phyloP scores from a whole-genome alignment of 2,329 filamentous ascomycete genomes.

The Neodidymelliopsis sp. region DNA sequence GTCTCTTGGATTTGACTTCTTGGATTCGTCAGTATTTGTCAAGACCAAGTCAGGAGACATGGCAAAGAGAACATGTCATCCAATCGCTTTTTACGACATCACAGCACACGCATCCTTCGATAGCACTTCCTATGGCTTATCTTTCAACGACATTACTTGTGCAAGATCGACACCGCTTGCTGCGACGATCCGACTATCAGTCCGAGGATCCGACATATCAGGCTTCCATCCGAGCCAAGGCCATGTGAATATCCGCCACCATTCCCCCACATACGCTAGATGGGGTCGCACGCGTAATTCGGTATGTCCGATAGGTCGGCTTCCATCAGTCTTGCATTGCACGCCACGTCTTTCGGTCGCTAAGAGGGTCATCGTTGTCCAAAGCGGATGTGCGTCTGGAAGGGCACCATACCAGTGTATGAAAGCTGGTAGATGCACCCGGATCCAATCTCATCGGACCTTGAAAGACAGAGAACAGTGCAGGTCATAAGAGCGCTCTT shows the following conservation, averaged over 20 bases:
- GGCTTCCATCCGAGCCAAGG: constrained; percentile 1
- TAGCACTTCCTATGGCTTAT: constrained; percentile 2
- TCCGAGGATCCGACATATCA: constrained; percentile 9
- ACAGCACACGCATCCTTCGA: background rate
- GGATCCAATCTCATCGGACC: too few species aligned
- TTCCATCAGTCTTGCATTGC: background rate
- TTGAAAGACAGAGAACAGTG: too few species aligned
- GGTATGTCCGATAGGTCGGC: constrained; percentile 20
- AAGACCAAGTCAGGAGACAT: constrained; percentile 25
- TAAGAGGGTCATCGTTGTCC: background rate
- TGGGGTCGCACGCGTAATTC: constrained; percentile 4
- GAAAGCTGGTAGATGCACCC: too few species aligned
- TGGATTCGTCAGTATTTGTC: constrained; percentile 19
- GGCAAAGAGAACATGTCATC: constrained; percentile 2
- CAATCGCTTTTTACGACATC: constrained; percentile 20
- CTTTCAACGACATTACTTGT: background rate
- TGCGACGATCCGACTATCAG: constrained; percentile 23
- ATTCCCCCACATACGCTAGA: constrained; percentile 27
- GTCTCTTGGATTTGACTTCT: constrained; percentile 2
- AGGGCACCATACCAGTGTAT: too few species aligned
- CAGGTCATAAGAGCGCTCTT: too few species aligned
- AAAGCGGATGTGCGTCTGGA: too few species aligned
- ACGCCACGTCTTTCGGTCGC: background rate
- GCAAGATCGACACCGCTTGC: background rate
- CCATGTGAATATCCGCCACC: constrained; percentile 22